Percentiles rank a stretch among this genome's conserved stretches.
These are phyloP conservation scores for Zymoseptoria tritici DNA, from an alignment of 2,329 filamentous ascomycete genomes.

Conservation along the genomic window DNA sequence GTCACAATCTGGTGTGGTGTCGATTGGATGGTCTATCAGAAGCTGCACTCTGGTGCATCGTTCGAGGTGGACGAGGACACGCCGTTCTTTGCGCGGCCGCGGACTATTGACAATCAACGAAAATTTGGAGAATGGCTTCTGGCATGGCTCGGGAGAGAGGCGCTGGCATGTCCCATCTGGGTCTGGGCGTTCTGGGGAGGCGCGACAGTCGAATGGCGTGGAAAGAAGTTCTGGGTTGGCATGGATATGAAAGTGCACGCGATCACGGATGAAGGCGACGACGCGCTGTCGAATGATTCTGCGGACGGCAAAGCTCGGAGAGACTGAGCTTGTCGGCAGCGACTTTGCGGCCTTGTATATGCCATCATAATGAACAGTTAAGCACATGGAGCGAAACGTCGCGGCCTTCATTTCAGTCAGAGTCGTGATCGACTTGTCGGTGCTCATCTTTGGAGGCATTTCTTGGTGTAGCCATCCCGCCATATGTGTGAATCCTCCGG, in stretches of 20 bases:
- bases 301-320: constrained; percentile 3
- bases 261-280: constrained; percentile 10
- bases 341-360: neutral
- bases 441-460: no score
- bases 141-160: constrained; percentile 79
- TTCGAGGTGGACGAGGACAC: constrained; percentile 66
- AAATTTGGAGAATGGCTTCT: constrained; percentile 63
- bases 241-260: constrained; percentile 74
- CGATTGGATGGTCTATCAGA: constrained; percentile 66
- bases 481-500: no score
- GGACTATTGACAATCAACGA: constrained; percentile 41
- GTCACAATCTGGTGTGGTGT: constrained; percentile 64
- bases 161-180: constrained; percentile 83
- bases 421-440: no score
- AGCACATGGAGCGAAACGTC: no score
- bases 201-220: constrained; percentile 79
- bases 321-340: neutral
- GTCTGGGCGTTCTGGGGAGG: constrained; percentile 83
- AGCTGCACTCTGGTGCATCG: constrained; percentile 65
- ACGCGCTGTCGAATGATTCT: neutral
- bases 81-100: constrained; percentile 59
- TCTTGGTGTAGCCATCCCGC: no score
- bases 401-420: no score
- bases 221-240: constrained; percentile 70
- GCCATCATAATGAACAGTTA: neutral